Conservation (phyloP, 768 basidiomycete genomes). For the Termitomyces sp. region DNA sequence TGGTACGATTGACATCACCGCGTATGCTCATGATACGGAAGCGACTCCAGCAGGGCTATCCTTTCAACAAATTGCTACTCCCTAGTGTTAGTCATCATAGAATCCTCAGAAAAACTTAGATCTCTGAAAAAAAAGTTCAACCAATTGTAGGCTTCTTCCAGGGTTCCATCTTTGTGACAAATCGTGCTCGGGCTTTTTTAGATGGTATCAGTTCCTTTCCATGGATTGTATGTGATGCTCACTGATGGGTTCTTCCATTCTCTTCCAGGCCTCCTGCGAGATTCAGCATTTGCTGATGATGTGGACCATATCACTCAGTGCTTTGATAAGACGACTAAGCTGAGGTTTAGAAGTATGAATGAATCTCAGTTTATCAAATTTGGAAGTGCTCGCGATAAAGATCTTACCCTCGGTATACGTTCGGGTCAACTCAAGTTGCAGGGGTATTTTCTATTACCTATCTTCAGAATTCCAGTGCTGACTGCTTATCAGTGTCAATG, state of each 20-base stretch:
- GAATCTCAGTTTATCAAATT: slow-evolving; percentile 43
- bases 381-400: slow-evolving; percentile 37
- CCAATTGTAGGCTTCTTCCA: slow-evolving; percentile 36
- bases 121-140: too few relatives aligned
- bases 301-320: slow-evolving; percentile 34
- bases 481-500: slow-evolving; percentile 13
- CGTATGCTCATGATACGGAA: slow-evolving; percentile 40
- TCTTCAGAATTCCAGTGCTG: not conserved
- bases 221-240: too few relatives aligned
- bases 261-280: slow-evolving; percentile 30
- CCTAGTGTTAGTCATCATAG: slow-evolving; percentile 36
- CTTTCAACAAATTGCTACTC: slow-evolving; percentile 46
- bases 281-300: slow-evolving; percentile 38
- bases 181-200: slow-evolving; percentile 33
- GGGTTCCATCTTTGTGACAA: slow-evolving; percentile 48
- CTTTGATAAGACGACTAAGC: slow-evolving; percentile 46
- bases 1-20: slow-evolving; percentile 55
- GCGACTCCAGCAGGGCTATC: slow-evolving; percentile 15
- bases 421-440: slow-evolving; percentile 44
- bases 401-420: slow-evolving; percentile 33
- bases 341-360: slow-evolving; percentile 29
- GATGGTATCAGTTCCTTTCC: slow-evolving; percentile 22
- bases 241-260: not conserved
- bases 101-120: too few relatives aligned
- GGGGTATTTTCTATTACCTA: slow-evolving; percentile 18